Base-by-base conservation (phyloP, 1,284 basidiomycete genomes). In the Termitomyces sp. region DNA sequence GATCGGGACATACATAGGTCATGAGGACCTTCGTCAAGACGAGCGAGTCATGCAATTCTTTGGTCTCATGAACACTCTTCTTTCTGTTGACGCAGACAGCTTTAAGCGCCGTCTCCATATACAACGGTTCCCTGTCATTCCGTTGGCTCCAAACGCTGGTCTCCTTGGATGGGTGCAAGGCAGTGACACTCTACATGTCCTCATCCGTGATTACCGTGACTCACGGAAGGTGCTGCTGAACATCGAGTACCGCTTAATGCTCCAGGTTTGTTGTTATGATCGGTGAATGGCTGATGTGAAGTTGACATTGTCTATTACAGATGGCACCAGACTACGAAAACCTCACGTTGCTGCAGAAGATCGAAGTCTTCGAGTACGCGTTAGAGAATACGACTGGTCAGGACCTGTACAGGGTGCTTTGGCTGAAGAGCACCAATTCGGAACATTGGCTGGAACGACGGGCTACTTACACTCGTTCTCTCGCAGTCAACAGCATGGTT, bases 321-420 rank as follows among this genome's bases (percentile, higher is more conserved):
- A 99, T 99, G 96, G 96, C 97, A 10, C 96, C 97, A 8, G 97
- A 99, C 69, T 99, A 99, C 68, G 97, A 99, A 70, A 90, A 88
- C 62, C 76, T 99, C 39, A 94, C 91, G 30, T 76, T 98, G 3
- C 80, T 99, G 55, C 95, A 99, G 70, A 99, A 99, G 75, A 93
- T 99, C 39, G 97, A 99, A 68, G 97, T 99, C 16, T 99, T 99
- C 72, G 94, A 99, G 69, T 99, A 99, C 65, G 96, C 97, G 3
- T 78, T 99, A 39, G 96, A 99, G 72, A 99, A 99, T 65, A 99
- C 97, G 0, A 97, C 94, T 0, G 97, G 97, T 0, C 97, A 99
- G 72, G 97, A 99, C 69, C 77, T 99, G n/a, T 99, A 99, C 70
- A 81, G 95, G 18, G 94, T 99, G 19, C 75, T 99, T 14, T 99